Evolutionary conservation across 176 grass and related monocot genomes (phyloP).

Genomic region (Hsuehochloa calcarea): DNA sequence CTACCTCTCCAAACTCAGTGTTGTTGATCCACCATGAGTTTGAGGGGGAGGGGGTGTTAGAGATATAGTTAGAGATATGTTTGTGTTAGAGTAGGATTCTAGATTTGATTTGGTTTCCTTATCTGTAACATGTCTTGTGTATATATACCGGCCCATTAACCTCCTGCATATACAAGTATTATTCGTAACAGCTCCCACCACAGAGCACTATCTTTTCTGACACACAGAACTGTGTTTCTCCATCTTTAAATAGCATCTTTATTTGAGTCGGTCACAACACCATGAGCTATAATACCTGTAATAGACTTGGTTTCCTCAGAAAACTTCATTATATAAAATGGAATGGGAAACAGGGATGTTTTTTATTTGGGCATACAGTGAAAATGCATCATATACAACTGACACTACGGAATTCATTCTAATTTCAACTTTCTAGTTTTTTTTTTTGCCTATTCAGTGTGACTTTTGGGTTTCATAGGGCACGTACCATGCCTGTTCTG

Average conservation of each 20-base stretch:
- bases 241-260: constrained; percentile 7
- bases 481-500: background rate
- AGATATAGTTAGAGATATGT: no score
- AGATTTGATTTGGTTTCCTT: no score
- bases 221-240: background rate
- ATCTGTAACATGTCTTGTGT: no score
- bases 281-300: background rate
- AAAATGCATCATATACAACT: background rate
- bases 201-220: constrained; percentile 29
- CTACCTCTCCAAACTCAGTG: no score
- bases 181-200: constrained; percentile 57
- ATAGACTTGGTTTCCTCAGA: background rate
- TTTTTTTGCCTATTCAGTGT: background rate
- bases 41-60: no score
- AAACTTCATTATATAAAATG: background rate
- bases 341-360: background rate
- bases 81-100: no score
- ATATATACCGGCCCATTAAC: no score
- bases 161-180: no score
- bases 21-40: no score
- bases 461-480: background rate
- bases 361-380: background rate
- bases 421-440: background rate
- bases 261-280: background rate
- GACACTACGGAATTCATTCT: background rate